phyloP scores from a whole-genome alignment of 164 flowering plant genomes.

The Litsea cubeba region DNA sequence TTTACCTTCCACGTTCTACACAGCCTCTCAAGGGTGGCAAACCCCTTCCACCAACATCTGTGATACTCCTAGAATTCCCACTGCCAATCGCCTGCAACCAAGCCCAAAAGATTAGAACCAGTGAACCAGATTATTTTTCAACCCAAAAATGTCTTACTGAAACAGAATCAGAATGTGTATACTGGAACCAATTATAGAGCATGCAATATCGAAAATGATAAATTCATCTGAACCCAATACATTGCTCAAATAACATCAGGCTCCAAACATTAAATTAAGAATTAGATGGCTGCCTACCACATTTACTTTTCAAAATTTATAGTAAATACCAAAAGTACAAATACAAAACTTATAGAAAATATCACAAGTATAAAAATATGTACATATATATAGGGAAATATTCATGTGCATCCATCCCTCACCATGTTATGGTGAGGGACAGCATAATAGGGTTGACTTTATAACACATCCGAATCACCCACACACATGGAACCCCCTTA shows the following conservation, averaged over 20 bases:
- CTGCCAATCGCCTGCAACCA: conserved; percentile 39
- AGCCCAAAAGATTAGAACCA: background rate
- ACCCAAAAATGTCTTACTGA: background rate
- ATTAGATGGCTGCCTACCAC: too few species aligned
- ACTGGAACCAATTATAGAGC: background rate
- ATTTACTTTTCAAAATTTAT: too few species aligned
- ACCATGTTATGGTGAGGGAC: too few species aligned
- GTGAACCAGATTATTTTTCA: background rate
- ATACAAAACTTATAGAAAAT: too few species aligned
- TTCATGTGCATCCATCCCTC: too few species aligned
- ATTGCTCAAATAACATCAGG: background rate
- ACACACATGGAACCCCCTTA: too few species aligned
- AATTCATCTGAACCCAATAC: background rate
- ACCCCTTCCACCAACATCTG: conserved; percentile 42
- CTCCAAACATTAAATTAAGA: background rate
- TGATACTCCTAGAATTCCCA: conserved; percentile 27
- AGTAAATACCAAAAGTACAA: too few species aligned
- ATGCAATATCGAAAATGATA: background rate
- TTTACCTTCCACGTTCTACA: conserved; percentile 65
- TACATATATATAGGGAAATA: too few species aligned
- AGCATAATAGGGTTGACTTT: too few species aligned
- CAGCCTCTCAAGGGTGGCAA: conserved; percentile 41
- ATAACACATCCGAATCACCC: too few species aligned
- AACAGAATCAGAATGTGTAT: background rate
- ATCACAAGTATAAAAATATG: too few species aligned